Conservation (phyloP, 208 protist genomes). For the Wallacemonas sp. region DNA sequence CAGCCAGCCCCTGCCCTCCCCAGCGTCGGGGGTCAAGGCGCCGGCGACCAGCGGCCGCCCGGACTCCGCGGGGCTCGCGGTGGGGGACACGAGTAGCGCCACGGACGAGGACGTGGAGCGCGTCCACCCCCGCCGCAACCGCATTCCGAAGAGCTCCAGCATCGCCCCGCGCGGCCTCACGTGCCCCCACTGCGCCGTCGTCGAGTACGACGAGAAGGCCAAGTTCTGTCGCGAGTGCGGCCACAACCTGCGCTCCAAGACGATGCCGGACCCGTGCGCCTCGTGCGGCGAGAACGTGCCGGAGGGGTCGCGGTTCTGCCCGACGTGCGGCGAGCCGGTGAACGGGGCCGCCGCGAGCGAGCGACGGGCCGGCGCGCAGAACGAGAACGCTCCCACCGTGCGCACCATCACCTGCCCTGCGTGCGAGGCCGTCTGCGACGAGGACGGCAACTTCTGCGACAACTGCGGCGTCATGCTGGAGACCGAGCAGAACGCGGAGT, state of each 20-base stretch:
- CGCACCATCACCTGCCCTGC: conserved; percentile 60
- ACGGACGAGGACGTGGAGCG: conserved; percentile 16
- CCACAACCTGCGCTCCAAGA: conserved; percentile 37
- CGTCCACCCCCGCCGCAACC: conserved; percentile 38
- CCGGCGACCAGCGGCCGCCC: neutral
- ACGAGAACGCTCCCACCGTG: conserved; percentile 47
- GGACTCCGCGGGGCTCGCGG: neutral
- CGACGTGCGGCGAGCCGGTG: conserved; percentile 76
- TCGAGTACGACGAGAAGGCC: conserved; percentile 78
- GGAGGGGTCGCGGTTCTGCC: conserved; percentile 79
- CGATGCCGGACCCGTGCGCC: conserved; percentile 44
- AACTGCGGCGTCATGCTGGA: conserved; percentile 79
- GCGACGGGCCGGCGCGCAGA: conserved; percentile 42
- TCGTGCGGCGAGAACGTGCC: conserved; percentile 73
- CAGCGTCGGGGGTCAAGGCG: neutral
- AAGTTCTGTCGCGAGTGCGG: conserved; percentile 90
- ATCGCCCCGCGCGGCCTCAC: conserved; percentile 34
- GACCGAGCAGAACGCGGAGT: conserved; percentile 22
- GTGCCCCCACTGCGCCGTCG: conserved; percentile 60
- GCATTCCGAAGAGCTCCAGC: conserved; percentile 43
- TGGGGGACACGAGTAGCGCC: neutral
- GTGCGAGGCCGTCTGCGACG: conserved; percentile 73
- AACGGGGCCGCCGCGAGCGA: conserved; percentile 45
- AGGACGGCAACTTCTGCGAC: conserved; percentile 86
- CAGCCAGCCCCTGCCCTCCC: neutral